Base-by-base conservation (phyloP, 352 stramenopile species). In the Phytophthora cactorum region DNA sequence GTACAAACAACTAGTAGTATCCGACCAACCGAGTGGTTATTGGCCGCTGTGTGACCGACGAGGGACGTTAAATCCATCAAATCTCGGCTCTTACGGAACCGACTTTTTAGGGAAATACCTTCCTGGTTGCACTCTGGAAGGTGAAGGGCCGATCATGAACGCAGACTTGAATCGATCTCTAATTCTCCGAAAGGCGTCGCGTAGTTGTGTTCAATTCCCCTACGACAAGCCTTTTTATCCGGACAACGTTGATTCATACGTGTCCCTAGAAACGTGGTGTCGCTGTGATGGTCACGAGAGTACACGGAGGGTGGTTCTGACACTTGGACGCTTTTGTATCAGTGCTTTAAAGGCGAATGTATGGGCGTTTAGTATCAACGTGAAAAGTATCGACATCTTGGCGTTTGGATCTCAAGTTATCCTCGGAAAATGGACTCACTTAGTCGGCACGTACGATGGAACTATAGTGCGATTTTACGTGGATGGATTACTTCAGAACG, bases 361-460 rank as follows among this genome's bases (percentile, higher is more conserved):
- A 5, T 97, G 90, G 86, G 85, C 77, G 2, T 93, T 96, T 54
- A 90, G 73, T 57, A 68, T 96, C 34, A 96, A 92, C 52, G 70
- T 92, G 14, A 78, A 84, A 38, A 91, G 83, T 32, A 89, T 96
- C 43, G 86, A 96, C 22, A 88, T 96, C 28, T 56, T 86, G 0
- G 81, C 83, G 5, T 81, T 74, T 59, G 86, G 79, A 4, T 68
- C 78, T 4, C 64, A 73, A 32, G 77, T 96, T 4, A 77, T 85
- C 7, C 44, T 88, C 4, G 64, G 86, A 22, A 81, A 90, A 45
- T 98, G 93, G 92, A 91, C 83, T 27, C 82, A 98, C 68, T 58
- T 98, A 11, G 85, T 92, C 3, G 89, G 84, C 2, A 97, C 88
- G 29, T 98, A 91, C 58, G 92, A 98, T 52, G 92, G 93, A 4